phyloP scores from a whole-genome alignment of 78 protist genomes.

The Dictyostelium purpureum region DNA sequence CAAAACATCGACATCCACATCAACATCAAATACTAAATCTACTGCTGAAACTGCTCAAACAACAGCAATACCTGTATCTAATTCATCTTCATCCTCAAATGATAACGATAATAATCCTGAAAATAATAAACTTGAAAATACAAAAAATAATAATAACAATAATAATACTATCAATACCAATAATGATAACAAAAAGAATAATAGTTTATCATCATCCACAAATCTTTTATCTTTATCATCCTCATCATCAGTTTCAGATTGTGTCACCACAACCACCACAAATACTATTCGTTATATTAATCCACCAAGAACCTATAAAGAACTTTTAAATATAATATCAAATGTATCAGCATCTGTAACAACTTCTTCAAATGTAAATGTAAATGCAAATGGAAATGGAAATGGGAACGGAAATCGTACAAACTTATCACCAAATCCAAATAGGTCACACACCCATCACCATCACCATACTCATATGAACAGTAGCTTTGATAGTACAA shows the following conservation, averaged over 20 bases:
- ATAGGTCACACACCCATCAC: background rate
- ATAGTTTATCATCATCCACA: background rate
- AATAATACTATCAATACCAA: background rate
- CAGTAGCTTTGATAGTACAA: too few species aligned
- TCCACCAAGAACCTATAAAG: constrained; percentile 64
- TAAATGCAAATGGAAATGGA: background rate
- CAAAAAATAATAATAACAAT: background rate
- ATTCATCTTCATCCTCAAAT: too few species aligned
- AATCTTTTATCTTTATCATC: too few species aligned
- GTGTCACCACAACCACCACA: background rate
- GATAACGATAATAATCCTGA: background rate
- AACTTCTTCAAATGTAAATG: background rate
- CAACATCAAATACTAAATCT: background rate
- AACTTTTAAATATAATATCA: background rate
- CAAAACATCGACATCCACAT: background rate
- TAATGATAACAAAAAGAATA: background rate
- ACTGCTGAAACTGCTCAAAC: background rate
- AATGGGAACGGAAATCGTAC: too few species aligned
- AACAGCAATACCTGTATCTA: too few species aligned
- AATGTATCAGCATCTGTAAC: background rate
- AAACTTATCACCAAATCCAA: background rate
- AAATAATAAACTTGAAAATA: background rate
- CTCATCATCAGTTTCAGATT: too few species aligned
- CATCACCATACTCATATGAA: too few species aligned
- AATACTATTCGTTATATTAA: background rate